Base-by-base conservation (phyloP, 768 basidiomycete genomes). In the Tephrocybe sp. region DNA sequence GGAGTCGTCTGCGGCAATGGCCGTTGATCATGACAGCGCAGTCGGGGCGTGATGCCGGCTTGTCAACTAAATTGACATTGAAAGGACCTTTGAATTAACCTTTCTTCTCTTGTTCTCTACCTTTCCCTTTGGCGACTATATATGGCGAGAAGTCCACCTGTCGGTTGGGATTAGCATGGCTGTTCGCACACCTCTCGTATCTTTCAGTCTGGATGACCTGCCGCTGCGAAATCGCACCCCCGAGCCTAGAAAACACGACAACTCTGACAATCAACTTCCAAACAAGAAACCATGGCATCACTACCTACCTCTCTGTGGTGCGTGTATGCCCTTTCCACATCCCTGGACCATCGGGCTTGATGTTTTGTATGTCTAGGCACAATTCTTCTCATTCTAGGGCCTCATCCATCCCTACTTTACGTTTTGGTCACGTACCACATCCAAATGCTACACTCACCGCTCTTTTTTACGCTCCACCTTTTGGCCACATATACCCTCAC, bases 401-500 rank as follows among this genome's bases (percentile, higher is more conserved):
- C 89, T 8, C 90, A 90, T 30, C 88, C 88, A 1, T 90, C 89
- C 5, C 69, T 84, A 58, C 68, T 91, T 12, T 76, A 80, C 49
- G 69, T 90, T 39, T 78, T 91, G 26, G 73, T 85, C 49, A 76
- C 83, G 54, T 85, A 86, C 60, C 80, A 91, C 61, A 73, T 87
- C 26, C 70, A 73, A 39, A 79, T 78, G 9, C 66, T 83, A 7
- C 68, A 79, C 41, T 67, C 73, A 30, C 72, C 79, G 3, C 37
- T 67, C 13, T 60, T 68, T 30, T 84, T 86, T 56, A 44, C 69
- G 11, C 57, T 71, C 0, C 89, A 92, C 60, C 67, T 89, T 1
- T 30, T 76, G n/a, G 61, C 74, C 48, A 79, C 78, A 16, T 89
- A 87, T 60, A 70, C 77, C 37, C 74, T 92, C 31, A 80, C 82